Evolutionary conservation across 305 asterid species (phyloP).

Genomic region (Fraxinus nigra): DNA sequence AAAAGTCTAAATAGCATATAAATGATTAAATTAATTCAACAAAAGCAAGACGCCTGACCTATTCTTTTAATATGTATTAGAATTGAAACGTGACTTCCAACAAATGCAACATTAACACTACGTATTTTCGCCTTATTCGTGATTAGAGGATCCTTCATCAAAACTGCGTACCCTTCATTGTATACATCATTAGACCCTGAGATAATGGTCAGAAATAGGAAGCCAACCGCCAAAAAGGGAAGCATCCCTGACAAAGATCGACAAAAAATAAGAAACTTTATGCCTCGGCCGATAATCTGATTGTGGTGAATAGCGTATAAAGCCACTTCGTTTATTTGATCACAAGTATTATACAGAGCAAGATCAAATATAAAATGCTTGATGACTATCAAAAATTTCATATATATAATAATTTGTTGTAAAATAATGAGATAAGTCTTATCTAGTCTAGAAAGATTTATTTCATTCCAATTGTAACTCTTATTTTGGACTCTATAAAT

Average conservation of each 20-base stretch:
- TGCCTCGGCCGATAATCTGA: background rate
- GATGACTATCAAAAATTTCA: background rate
- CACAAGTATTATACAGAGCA: background rate
- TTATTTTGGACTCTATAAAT: background rate
- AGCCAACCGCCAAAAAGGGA: background rate
- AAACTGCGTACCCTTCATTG: background rate
- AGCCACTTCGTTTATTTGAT: background rate
- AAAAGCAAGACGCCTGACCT: background rate
- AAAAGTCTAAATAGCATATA: background rate
- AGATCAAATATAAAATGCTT: background rate
- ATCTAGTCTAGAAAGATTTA: background rate
- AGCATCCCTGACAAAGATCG: background rate
- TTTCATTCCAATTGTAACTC: background rate
- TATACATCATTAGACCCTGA: background rate
- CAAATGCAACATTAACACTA: background rate
- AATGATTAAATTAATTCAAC: background rate
- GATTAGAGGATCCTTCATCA: background rate
- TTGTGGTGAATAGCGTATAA: background rate
- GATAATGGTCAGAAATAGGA: background rate
- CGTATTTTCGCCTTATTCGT: background rate
- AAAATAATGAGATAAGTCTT: too few species aligned
- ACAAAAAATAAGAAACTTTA: background rate
- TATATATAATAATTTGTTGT: background rate
- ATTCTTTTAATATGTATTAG: too few species aligned
- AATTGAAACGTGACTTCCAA: background rate